These are phyloP conservation scores for Chalciporus sp. DNA, from an alignment of 1,284 basidiomycete genomes.

Conservation along the genomic window DNA sequence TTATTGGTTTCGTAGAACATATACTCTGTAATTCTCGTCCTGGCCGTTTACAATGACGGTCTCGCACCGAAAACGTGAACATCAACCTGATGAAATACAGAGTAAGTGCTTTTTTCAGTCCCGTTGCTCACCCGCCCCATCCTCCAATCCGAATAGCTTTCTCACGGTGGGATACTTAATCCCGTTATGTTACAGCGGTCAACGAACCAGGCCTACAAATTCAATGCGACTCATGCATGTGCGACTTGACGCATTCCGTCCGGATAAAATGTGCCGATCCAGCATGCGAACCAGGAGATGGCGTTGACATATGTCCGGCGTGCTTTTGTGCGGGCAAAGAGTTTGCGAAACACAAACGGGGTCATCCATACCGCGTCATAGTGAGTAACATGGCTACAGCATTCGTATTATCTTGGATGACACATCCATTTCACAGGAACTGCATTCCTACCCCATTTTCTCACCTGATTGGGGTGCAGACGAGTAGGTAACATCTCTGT, in stretches of 20 bases:
- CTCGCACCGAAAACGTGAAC: slow-evolving; percentile 73
- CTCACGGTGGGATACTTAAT: slow-evolving; percentile 36
- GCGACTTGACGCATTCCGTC: slow-evolving; percentile 86
- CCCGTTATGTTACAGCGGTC: slow-evolving; percentile 56
- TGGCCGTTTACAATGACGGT: slow-evolving; percentile 58
- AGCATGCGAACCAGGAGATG: slow-evolving; percentile 72
- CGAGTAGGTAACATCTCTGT: slow-evolving; percentile 60
- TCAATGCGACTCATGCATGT: slow-evolving; percentile 71
- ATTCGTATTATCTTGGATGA: slow-evolving; percentile 6
- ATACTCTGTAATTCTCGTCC: not conserved
- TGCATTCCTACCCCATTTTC: slow-evolving; percentile 96
- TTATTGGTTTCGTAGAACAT: not conserved
- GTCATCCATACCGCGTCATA: slow-evolving; percentile 92
- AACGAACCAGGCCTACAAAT: slow-evolving; percentile 80
- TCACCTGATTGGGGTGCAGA: slow-evolving; percentile 97
- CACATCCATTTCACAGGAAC: slow-evolving; percentile 59
- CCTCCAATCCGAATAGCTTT: slow-evolving; percentile 27
- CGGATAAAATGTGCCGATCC: slow-evolving; percentile 90
- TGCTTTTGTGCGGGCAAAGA: slow-evolving; percentile 96
- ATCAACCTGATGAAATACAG: slow-evolving; percentile 74
- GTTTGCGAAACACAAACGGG: slow-evolving; percentile 83
- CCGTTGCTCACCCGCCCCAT: slow-evolving; percentile 23
- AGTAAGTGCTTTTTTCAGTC: slow-evolving; percentile 47
- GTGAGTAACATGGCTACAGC: slow-evolving; percentile 47
- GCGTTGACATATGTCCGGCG: slow-evolving; percentile 84